Evolutionary conservation across 257 asterid species (phyloP), one percentile per base, ranked within the genome.

Genomic region (Cruciata laevipes): DNA sequence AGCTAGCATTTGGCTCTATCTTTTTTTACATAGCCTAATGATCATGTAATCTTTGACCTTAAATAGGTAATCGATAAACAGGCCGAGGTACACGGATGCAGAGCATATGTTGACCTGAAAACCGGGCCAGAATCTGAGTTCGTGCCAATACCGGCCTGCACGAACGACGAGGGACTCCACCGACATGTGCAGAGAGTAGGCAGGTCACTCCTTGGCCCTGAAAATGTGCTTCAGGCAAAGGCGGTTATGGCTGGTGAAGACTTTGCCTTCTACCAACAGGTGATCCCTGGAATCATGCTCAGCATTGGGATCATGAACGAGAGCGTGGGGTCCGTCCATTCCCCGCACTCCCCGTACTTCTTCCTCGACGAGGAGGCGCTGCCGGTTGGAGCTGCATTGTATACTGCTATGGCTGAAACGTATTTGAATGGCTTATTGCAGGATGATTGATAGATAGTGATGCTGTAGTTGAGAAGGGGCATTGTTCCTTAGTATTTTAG

Each of bases 171-270:
- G 66, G 70, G 65, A 38, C 77, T 88, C 40, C 84, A 88, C 63
- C 64, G 67, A 40, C 96, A 85, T 63, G 86, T 90, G 3, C 73
- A 80, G 75, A 79, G 74, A 59, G 90, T 90, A 3, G 93, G 96
- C 32, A 14, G 68, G 68, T 84, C 83, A 71, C 64, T 90, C 17
- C 76, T 90, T 11, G 96, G 93, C 20, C 71, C 79, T 5, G 80
- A 74, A 60, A 85, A 85, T 32, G 82, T 88, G 16, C 55, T 47
- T 14, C 8, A 4, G 76, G 68, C 68, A 70, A 68, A 63, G 83
- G 73, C 6, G 80, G 84, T 82, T 7, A 78, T 88, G 93, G 96
- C 96, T 0, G 93, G 97, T 17, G 96, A 90, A 74, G 95, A 90
- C 74, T 90, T 90, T 17, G 91, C 93, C 25, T 90, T 86, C 80